Conservation (phyloP, 306 rosid genomes). For the Malus fusca region DNA sequence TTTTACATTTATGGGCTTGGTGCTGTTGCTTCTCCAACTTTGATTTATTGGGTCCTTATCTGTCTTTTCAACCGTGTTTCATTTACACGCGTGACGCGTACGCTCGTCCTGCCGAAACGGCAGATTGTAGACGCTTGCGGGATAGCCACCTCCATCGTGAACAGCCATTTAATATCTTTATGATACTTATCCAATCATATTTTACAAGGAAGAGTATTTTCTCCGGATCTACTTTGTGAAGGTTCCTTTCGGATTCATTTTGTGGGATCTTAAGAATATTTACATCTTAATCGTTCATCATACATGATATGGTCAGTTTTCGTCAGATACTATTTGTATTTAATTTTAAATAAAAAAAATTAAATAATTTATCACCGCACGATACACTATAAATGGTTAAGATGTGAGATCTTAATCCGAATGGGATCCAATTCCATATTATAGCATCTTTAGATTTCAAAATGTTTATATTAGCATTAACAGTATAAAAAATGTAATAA, state of each 20-base stretch:
- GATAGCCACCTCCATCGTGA: neutral
- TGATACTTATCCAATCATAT: too few relatives aligned
- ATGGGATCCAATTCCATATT: too few relatives aligned
- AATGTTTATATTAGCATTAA: too few relatives aligned
- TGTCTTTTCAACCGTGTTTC: neutral
- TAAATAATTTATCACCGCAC: fast-evolving
- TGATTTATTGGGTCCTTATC: neutral
- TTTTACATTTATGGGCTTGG: neutral
- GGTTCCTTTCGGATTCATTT: fast-evolving
- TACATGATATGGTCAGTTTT: fast-evolving
- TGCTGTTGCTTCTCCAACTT: neutral
- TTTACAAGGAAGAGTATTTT: too few relatives aligned
- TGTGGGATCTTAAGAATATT: fast-evolving
- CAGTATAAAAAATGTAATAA: too few relatives aligned
- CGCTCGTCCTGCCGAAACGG: neutral
- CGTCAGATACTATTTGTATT: too few relatives aligned
- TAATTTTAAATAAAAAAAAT: too few relatives aligned
- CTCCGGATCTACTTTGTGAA: fast-evolving
- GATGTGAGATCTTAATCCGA: fast-evolving
- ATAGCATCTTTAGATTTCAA: too few relatives aligned
- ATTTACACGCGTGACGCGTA: neutral
- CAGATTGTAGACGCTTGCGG: neutral
- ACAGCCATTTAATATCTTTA: too few relatives aligned
- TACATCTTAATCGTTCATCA: fast-evolving
- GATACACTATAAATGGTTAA: too few relatives aligned